These are phyloP conservation scores for Xeromyces bisporus DNA, from an alignment of 495 filamentous ascomycete species.

Conservation along the genomic window DNA sequence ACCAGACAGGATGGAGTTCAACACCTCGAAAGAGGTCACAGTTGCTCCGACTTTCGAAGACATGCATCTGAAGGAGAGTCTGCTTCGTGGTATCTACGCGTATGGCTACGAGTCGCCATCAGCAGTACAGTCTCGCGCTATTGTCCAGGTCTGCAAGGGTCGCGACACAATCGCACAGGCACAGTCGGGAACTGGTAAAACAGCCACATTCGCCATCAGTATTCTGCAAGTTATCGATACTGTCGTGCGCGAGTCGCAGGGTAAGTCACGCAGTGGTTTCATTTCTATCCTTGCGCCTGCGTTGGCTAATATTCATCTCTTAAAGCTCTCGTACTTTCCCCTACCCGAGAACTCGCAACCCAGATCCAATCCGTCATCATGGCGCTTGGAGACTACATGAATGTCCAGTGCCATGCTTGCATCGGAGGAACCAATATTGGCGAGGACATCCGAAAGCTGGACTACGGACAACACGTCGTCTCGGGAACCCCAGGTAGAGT, in stretches of 20 bases:
- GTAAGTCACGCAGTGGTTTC: slow-evolving; percentile 13
- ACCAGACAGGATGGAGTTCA: slow-evolving; percentile 87
- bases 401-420: slow-evolving; percentile 95
- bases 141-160: slow-evolving; percentile 97
- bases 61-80: slow-evolving; percentile 86
- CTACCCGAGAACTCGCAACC: slow-evolving; percentile 91
- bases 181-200: slow-evolving; percentile 99
- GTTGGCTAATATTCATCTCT: slow-evolving; percentile 5
- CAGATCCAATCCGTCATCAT: slow-evolving; percentile 97
- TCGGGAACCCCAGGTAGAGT: slow-evolving; percentile 92
- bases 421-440: slow-evolving; percentile 96
- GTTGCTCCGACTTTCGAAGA: slow-evolving; percentile 60
- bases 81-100: slow-evolving; percentile 93
- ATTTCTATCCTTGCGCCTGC: slow-evolving; percentile 1
- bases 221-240: slow-evolving; percentile 89
- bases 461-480: slow-evolving; percentile 93
- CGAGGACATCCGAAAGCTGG: slow-evolving; percentile 91
- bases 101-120: slow-evolving; percentile 98
- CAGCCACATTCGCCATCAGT: slow-evolving; percentile 94
- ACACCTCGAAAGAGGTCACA: slow-evolving; percentile 90
- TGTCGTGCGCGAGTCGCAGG: slow-evolving; percentile 68
- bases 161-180: slow-evolving; percentile 97
- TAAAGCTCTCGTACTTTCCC: slow-evolving; percentile 79
- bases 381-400: slow-evolving; percentile 98
- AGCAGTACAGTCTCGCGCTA: slow-evolving; percentile 90